Evolutionary conservation across 148 eudicot genomes (phyloP).

Genomic region (Cornus controversa): DNA sequence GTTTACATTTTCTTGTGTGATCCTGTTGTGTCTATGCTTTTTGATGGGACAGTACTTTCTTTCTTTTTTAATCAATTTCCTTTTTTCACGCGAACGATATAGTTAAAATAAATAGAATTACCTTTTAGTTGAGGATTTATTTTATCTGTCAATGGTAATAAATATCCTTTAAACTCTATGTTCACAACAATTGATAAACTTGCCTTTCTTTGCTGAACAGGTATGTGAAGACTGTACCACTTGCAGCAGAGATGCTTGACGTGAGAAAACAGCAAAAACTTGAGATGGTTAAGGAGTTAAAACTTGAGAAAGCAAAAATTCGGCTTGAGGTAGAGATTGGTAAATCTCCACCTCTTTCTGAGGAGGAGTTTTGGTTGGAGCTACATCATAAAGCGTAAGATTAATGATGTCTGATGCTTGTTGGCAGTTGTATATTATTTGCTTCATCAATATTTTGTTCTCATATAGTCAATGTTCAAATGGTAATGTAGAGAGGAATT

Average conservation of each 20-base stretch:
- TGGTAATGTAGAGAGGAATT: not conserved
- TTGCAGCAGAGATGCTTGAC: conserved; percentile 89
- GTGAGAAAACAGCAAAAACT: conserved; percentile 84
- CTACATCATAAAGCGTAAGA: conserved; percentile 88
- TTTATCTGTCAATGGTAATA: not conserved
- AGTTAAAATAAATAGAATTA: too few relatives aligned
- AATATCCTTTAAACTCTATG: too few relatives aligned
- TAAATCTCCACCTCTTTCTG: conserved; percentile 89
- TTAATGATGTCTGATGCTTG: not conserved
- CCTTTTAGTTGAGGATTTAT: too few relatives aligned
- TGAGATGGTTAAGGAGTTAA: conserved; percentile 78
- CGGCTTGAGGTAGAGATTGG: conserved; percentile 91
- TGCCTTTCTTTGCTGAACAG: conserved; percentile 36
- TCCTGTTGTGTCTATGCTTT: not conserved
- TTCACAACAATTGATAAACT: conserved; percentile 7
- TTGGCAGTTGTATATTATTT: not conserved
- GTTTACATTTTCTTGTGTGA: too few relatives aligned
- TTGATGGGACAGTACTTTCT: not conserved
- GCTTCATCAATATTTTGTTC: not conserved
- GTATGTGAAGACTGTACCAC: conserved; percentile 94
- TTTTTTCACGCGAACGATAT: not conserved
- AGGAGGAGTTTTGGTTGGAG: conserved; percentile 81
- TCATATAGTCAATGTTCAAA: not conserved
- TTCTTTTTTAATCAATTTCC: not conserved
- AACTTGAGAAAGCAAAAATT: conserved; percentile 65